Conservation (phyloP, 2,329 filamentous ascomycete genomes). For the Aphanoascus verrucosus region DNA sequence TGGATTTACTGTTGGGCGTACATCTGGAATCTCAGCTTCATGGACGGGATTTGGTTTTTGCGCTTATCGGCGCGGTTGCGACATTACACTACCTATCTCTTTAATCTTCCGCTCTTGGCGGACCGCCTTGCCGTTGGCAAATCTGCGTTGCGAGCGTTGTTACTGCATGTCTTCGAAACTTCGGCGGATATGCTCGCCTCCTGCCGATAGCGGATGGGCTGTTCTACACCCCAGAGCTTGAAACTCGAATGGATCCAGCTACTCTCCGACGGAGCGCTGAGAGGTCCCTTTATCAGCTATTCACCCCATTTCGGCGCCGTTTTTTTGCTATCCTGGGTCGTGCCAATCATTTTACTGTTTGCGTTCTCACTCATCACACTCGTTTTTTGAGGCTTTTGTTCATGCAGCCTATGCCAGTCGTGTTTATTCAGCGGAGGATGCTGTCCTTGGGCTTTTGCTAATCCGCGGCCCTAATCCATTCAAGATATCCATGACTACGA, state of each 20-base stretch:
- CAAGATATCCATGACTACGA: conserved; percentile 12
- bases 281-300: not conserved
- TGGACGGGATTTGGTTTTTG: conserved; percentile 5
- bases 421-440: conserved; percentile 5
- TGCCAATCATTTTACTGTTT: not conserved
- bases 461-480: conserved; percentile 1
- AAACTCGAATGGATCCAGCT: not conserved
- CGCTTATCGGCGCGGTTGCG: not conserved
- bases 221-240: not conserved
- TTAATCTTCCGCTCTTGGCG: conserved; percentile 1
- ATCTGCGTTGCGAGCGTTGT: not conserved
- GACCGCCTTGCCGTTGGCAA: not conserved
- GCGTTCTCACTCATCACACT: not conserved
- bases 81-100: not conserved
- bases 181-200: not conserved
- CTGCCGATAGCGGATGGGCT: not conserved
- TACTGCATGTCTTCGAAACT: not conserved
- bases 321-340: not conserved
- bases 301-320: conserved; percentile 2
- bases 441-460: not conserved
- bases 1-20: conserved; percentile 6
- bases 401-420: not conserved
- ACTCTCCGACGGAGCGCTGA: not conserved
- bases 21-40: conserved; percentile 1
- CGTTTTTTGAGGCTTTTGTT: not conserved